Base-by-base conservation (phyloP, 495 filamentous ascomycete genomes). In the Opeltia flavorubescens region DNA sequence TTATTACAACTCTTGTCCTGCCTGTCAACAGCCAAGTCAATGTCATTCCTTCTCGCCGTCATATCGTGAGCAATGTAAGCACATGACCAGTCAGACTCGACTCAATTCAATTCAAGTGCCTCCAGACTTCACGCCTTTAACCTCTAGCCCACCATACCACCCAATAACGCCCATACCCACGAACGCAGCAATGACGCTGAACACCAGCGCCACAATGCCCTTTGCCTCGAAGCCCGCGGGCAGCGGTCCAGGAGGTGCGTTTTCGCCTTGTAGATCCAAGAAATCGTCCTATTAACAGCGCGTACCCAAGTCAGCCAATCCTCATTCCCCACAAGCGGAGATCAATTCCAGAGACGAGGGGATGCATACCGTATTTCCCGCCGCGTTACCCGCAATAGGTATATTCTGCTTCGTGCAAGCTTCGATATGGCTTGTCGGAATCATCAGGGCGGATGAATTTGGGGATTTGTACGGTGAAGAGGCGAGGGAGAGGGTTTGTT, bases 181-280 rank as follows among this genome's bases (percentile, higher is more conserved):
- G n/a, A 87, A 64, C 0, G 84, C 86, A 30, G 70, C 68, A 0
- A 89, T 45, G 48, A 68, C 67, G 57, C 81, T 87, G 52, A 89
- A 86, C 3, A 78, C 76, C 43, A 89, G 49, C 0, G 85, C 85
- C 1, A 84, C 77, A 41, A 82, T 80, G 3, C 86, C 86, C 20
- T 68, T 66, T 0, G 77, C 54, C 2, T 80, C 87, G 55, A 93
- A 89, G 51, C 86, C 84, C 15, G 61, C 68, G 0, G 83, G 84
- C 18, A 91, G 51, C 40, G 67, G 71, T 0, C 52, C 58, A 0
- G 80, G 75, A 9, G 73, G 62, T 18, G 39, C 61, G 41, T 76
- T 81, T 55, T 77, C 67, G 5, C 84, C 84, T 0, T 50, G 62
- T 9, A 93, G 62, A 54, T 89, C 75, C 2, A 88, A 61, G 13